Evolutionary conservation across 768 basidiomycete genomes (phyloP), one percentile per base, ranked within the genome.

Genomic region (Phanerochaete sordida): DNA sequence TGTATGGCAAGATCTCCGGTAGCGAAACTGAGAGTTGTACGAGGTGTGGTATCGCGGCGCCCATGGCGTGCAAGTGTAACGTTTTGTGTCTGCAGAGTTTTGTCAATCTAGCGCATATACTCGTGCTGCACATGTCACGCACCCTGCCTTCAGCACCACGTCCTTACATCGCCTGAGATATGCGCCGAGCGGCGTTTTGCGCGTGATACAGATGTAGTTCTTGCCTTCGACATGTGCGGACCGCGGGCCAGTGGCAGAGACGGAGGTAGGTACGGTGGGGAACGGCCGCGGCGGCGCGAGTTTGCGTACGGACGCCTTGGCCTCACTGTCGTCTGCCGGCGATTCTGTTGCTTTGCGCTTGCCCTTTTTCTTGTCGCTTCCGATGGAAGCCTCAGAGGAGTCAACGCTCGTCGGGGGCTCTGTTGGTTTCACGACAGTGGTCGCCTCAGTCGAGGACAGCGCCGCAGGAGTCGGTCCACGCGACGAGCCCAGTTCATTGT

Each of bases 31-130:
- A 74, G 15, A 96, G 78, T 49, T 84, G 84, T 28, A 89, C 73
- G 24, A 93, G 83, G 66, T 86, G 87, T 2, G 93, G 92, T 59
- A 95, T 94, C 1, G 94, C 92, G 4, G 93, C 93, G 26, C 92
- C 93, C 85, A 95, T 88, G 6, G 91, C 93, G 60, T 82, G 84
- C 46, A 95, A 72, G 70, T 86, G 83, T 31, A 95, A 72, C 4
- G 82, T 85, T 63, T 88, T 88, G 68, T 90, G 87, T 35, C 90
- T 92, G 65, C 13, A 43, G 16, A 15, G 9, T 6, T 13, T 24
- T 24, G 39, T 63, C n/a, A 39, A n/a, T 16, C 49, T n/a, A 13
- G 1, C 12, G 27, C 11, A 8, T n/a, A 51, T 6, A 47, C 4
- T 30, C 49, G 23, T 57, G 24, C 53, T 9, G 37, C 47, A 31